Evolutionary conservation across 2,329 filamentous ascomycete species (phyloP).

Genomic region (Sclerotinia spermophila): DNA sequence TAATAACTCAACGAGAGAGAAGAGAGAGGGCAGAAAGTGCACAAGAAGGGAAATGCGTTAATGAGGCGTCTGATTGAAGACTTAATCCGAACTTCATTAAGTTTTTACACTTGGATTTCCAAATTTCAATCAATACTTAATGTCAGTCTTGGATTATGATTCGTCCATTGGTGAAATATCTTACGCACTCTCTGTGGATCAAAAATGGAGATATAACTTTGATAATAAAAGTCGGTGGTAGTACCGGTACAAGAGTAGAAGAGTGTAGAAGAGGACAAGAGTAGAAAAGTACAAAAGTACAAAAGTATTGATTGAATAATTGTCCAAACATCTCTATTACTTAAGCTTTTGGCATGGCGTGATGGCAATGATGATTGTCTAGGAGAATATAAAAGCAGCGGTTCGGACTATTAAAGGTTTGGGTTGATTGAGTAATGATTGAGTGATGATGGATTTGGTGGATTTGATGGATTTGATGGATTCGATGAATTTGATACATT

Average conservation of each 20-base stretch:
- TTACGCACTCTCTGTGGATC: neutral
- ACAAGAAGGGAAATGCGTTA: neutral
- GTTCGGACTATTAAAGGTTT: neutral
- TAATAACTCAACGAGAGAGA: neutral
- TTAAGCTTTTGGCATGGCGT: too few relatives aligned
- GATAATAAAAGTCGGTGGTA: too few relatives aligned
- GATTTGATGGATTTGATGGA: too few relatives aligned
- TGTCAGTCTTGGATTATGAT: rapidly evolving
- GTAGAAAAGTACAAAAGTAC: neutral
- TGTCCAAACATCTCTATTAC: too few relatives aligned
- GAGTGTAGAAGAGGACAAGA: too few relatives aligned
- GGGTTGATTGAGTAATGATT: neutral
- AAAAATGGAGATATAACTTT: neutral
- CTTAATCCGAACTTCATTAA: neutral
- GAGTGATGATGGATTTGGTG: neutral
- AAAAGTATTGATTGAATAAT: neutral
- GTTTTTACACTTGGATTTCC: neutral
- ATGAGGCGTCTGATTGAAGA: neutral
- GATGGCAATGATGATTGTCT: too few relatives aligned
- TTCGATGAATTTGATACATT: too few relatives aligned
- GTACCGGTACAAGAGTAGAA: too few relatives aligned
- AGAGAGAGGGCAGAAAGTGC: neutral
- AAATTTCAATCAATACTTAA: neutral
- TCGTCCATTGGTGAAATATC: neutral
- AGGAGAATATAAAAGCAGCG: conserved; percentile 2